Conservation (phyloP, 306 rosid genomes). For the Quercus variabilis region DNA sequence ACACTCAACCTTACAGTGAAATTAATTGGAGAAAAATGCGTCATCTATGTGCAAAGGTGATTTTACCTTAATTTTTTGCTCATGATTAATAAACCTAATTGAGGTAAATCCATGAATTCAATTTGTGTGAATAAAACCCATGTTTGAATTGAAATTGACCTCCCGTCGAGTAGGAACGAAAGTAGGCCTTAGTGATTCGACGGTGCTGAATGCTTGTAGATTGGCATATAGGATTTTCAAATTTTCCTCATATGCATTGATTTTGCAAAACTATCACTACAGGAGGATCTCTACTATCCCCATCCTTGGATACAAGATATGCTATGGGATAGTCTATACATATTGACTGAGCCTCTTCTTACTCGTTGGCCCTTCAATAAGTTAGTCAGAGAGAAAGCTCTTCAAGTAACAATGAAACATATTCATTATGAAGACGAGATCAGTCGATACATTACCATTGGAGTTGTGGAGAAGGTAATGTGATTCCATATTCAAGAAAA, state of each 20-base stretch:
- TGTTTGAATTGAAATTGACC: too few species aligned
- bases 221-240: not conserved
- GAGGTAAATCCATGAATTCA: too few species aligned
- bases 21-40: constrained; percentile 59
- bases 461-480: constrained; percentile 34
- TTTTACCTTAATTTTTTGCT: not conserved
- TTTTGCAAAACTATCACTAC: not conserved
- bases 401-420: constrained; percentile 24
- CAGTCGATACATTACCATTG: constrained; percentile 30
- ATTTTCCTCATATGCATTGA: not conserved
- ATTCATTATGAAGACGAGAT: constrained; percentile 41
- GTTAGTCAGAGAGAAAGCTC: constrained; percentile 24
- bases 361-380: constrained; percentile 46
- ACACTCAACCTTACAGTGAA: constrained; percentile 40
- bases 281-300: constrained; percentile 75
- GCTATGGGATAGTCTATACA: constrained; percentile 64
- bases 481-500: not conserved
- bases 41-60: constrained; percentile 57
- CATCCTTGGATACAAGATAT: constrained; percentile 63
- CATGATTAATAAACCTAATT: too few species aligned
- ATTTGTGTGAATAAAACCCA: too few species aligned
- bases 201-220: not conserved
- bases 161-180: too few species aligned
- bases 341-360: constrained; percentile 53
- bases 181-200: too few species aligned